A percentile compares a stretch with the other conserved stretches of the same genome.
Conservation (phyloP, 352 stramenopile species). For the Phytophthora lateralis region DNA sequence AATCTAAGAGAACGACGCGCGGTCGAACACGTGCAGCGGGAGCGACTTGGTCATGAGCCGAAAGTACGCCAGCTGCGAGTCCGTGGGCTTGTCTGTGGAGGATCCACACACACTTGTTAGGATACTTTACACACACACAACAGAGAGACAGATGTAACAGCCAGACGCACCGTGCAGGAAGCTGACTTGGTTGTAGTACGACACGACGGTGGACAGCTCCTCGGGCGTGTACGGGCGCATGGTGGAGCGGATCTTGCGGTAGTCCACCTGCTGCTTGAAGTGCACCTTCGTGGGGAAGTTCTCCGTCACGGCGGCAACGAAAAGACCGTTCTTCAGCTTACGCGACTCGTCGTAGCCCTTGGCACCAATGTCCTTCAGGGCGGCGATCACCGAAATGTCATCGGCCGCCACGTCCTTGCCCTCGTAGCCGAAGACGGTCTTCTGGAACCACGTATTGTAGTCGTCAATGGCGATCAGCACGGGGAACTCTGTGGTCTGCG, state of each 20-base stretch:
- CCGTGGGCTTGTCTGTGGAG: constrained; percentile 68
- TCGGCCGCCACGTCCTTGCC: constrained; percentile 67
- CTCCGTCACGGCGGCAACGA: constrained; percentile 82
- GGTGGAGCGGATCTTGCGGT: constrained; percentile 70
- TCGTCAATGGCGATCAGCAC: constrained; percentile 89
- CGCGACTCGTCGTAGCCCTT: constrained; percentile 65
- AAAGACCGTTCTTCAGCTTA: constrained; percentile 81
- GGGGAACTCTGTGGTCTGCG: constrained; percentile 80
- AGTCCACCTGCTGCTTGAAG: constrained; percentile 87
- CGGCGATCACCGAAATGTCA: constrained; percentile 85
- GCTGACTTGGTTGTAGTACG: constrained; percentile 87
- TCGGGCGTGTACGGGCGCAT: constrained; percentile 83
- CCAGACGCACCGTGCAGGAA: constrained; percentile 64
- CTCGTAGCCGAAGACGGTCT: constrained; percentile 89
- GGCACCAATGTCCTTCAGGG: constrained; percentile 69
- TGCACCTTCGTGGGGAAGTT: constrained; percentile 80
- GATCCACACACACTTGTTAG: constrained; percentile 7
- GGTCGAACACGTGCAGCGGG: constrained; percentile 80
- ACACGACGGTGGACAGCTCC: constrained; percentile 74
- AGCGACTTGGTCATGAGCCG: constrained; percentile 87
- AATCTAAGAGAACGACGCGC: constrained; percentile 82
- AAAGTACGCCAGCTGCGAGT: constrained; percentile 80
- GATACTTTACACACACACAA: neutral
- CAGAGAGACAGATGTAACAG: neutral
- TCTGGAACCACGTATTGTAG: constrained; percentile 89